Evolutionary conservation across 2,329 filamentous ascomycete genomes (phyloP).

Genomic region (Fusarium albidum): DNA sequence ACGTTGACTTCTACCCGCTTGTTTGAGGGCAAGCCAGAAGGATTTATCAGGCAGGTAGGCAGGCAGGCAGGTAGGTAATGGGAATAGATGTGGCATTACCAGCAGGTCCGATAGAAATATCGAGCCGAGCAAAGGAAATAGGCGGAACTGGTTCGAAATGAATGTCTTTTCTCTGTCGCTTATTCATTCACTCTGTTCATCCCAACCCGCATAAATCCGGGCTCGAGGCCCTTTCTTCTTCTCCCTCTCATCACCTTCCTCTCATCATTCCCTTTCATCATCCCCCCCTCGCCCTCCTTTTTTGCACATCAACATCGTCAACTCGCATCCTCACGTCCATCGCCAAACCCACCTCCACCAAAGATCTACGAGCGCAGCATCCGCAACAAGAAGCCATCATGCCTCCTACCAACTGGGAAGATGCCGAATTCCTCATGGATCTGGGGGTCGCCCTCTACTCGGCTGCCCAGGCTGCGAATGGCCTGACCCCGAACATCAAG

Average conservation of each 20-base stretch:
- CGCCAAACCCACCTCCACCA: not conserved
- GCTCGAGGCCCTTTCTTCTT: not conserved
- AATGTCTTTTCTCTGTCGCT: not conserved
- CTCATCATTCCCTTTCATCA: too few species aligned
- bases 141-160: too few species aligned
- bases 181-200: not conserved
- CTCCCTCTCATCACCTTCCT: too few species aligned
- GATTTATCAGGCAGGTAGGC: too few species aligned
- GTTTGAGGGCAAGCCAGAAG: not conserved
- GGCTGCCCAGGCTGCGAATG: conserved; percentile 36
- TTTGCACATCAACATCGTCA: not conserved
- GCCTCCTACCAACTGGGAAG: conserved; percentile 43
- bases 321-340: not conserved
- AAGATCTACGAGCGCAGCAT: not conserved
- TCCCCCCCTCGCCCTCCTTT: not conserved
- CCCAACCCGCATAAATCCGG: not conserved
- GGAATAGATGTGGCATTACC: not conserved
- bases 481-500: conserved; percentile 41
- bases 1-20: not conserved
- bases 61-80: not conserved
- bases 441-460: conserved; percentile 46
- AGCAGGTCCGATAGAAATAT: not conserved
- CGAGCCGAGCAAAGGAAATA: not conserved
- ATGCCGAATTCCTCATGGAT: conserved; percentile 45
- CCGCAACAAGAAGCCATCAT: conserved; percentile 18